Percentiles rank a stretch among this genome's conserved stretches.
phyloP scores from a whole-genome alignment of 768 basidiomycete species.

The Mycena kentingensis region DNA sequence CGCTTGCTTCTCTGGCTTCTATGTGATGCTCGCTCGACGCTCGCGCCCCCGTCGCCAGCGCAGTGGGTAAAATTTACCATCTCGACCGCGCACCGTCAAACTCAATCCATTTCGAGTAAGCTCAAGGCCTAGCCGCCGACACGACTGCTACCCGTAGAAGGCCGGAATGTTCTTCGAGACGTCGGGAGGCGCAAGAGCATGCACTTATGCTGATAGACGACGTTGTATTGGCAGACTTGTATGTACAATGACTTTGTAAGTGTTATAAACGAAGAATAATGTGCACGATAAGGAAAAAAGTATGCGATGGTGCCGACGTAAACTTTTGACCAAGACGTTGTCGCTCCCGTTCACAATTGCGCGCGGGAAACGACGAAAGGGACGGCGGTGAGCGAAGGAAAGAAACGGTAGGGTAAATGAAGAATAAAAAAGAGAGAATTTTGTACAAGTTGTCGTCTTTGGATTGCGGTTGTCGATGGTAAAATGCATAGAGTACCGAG shows the following conservation, averaged over 20 bases:
- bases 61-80: slow-evolving; percentile 23
- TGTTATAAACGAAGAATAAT: slow-evolving; percentile 21
- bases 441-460: slow-evolving; percentile 51
- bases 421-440: slow-evolving; percentile 44
- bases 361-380: slow-evolving; percentile 16
- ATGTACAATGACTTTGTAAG: slow-evolving; percentile 21
- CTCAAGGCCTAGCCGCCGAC: slow-evolving; percentile 9
- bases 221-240: slow-evolving; percentile 19
- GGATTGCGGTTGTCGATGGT: slow-evolving; percentile 53
- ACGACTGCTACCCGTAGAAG: not conserved
- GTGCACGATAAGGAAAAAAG: slow-evolving; percentile 19
- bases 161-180: too few species aligned
- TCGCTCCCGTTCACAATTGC: not conserved
- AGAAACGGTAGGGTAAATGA: slow-evolving; percentile 76
- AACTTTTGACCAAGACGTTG: slow-evolving; percentile 21
- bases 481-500: slow-evolving; percentile 49
- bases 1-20: too few species aligned
- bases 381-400: slow-evolving; percentile 47
- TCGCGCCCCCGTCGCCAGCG: slow-evolving; percentile 13
- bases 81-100: slow-evolving; percentile 3
- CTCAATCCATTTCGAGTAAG: slow-evolving; percentile 2
- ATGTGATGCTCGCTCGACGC: slow-evolving; percentile 20
- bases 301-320: slow-evolving; percentile 19
- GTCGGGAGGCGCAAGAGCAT: not conserved
- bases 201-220: slow-evolving; percentile 15